phyloP scores from a whole-genome alignment of 768 basidiomycete species.

The Rhodotorula kratochvilovae region DNA sequence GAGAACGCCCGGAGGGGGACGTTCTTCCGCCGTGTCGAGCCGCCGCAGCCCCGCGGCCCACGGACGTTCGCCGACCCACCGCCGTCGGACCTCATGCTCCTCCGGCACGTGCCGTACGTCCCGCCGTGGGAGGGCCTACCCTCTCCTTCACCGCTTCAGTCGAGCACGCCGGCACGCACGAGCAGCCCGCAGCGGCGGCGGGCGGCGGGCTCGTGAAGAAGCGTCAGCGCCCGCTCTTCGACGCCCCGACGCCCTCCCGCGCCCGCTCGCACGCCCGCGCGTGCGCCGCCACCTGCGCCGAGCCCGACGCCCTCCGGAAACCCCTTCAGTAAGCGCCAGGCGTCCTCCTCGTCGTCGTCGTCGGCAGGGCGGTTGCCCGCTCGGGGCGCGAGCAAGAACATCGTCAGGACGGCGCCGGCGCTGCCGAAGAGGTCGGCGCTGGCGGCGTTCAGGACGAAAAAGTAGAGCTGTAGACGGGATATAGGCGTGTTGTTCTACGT shows the following conservation, averaged over 20 bases:
- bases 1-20: no score
- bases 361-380: not conserved
- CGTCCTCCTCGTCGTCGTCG: not conserved
- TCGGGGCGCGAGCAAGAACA: not conserved
- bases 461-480: not conserved
- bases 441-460: conserved; percentile 2
- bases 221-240: not conserved
- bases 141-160: not conserved
- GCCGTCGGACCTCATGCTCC: not conserved
- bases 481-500: not conserved
- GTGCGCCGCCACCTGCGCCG: not conserved
- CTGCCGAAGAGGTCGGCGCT: not conserved
- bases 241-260: not conserved
- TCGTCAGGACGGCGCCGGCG: not conserved
- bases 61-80: not conserved
- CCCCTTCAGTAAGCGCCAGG: not conserved
- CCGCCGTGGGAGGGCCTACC: conserved; percentile 3
- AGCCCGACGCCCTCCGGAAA: not conserved
- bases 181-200: not conserved
- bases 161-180: no score
- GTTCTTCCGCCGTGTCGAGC: not conserved
- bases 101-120: not conserved
- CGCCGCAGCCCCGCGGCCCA: not conserved
- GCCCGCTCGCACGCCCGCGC: not conserved
- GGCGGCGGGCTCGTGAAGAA: conserved; percentile 2